Evolutionary conservation across 176 grass and related monocot species (phyloP).

Genomic region (Hyparrhenia diplandra): DNA sequence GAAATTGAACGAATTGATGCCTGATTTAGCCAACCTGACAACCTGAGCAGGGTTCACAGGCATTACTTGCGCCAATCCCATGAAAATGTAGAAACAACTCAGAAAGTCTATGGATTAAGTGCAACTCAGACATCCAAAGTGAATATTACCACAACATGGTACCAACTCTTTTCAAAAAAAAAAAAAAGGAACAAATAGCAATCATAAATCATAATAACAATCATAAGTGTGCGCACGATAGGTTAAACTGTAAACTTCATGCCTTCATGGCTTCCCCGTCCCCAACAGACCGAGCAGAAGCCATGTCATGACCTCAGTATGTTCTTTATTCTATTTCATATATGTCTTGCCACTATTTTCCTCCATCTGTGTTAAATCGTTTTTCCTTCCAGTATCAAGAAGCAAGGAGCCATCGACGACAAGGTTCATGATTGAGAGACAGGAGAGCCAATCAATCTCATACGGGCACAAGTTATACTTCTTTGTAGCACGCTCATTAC

Average conservation of each 20-base stretch:
- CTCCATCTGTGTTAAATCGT: slow-evolving; percentile 19
- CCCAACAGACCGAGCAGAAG: background rate
- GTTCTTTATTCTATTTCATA: background rate
- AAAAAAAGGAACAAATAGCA: too few relatives aligned
- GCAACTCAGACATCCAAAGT: background rate
- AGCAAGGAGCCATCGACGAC: background rate
- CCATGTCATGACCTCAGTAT: background rate
- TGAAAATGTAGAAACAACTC: background rate
- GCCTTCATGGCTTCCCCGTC: background rate
- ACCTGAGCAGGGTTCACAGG: background rate
- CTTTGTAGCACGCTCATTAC: slow-evolving; percentile 9
- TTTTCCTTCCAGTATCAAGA: background rate
- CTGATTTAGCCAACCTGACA: background rate
- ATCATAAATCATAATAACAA: background rate
- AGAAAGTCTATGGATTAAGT: background rate
- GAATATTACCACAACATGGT: background rate
- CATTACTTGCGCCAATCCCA: background rate
- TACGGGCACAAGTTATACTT: slow-evolving; percentile 19
- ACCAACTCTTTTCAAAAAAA: background rate
- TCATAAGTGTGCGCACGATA: background rate
- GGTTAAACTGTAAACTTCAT: background rate
- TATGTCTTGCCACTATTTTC: background rate
- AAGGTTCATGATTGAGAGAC: slow-evolving; percentile 16
- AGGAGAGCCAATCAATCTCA: slow-evolving; percentile 36
- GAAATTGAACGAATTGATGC: background rate